A percentile compares a stretch with the other conserved stretches of the same genome.
Evolutionary conservation across 306 rosid species (phyloP).

Genomic region (Dalbergia oliveri): DNA sequence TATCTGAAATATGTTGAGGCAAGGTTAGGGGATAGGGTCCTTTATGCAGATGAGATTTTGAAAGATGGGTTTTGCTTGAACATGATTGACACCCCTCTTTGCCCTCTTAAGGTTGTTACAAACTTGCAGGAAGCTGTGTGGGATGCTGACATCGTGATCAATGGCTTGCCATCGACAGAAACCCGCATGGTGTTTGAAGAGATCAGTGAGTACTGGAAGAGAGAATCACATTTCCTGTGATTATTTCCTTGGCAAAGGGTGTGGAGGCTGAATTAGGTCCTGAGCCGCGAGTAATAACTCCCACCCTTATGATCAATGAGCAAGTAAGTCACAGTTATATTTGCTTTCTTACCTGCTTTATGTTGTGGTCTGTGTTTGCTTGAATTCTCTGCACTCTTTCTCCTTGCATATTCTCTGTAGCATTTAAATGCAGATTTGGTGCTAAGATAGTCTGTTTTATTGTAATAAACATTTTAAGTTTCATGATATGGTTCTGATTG

Average conservation of each 20-base stretch:
- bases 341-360: conserved; percentile 21
- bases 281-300: conserved; percentile 86
- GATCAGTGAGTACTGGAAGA: conserved; percentile 90
- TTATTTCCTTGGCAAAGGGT: conserved; percentile 91
- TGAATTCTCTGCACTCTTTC: not conserved
- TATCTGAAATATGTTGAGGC: conserved; percentile 94
- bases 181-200: conserved; percentile 78
- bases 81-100: conserved; percentile 93
- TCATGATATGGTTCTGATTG: conserved; percentile 3
- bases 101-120: conserved; percentile 94
- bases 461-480: not conserved
- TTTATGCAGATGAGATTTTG: conserved; percentile 89
- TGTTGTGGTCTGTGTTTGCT: conserved; percentile 7
- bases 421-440: conserved; percentile 25
- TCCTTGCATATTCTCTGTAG: not conserved
- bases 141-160: conserved; percentile 95
- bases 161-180: conserved; percentile 94
- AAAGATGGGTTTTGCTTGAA: conserved; percentile 96
- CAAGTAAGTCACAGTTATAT: conserved; percentile 65
- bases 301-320: conserved; percentile 87
- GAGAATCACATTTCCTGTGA: conserved; percentile 79
- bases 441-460: conserved; percentile 14
- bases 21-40: conserved; percentile 82
- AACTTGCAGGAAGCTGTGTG: conserved; percentile 98
- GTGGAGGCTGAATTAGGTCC: conserved; percentile 88